Evolutionary conservation across 2,329 filamentous ascomycete genomes (phyloP), one percentile per base, ranked within the genome.

Genomic region (Myriosclerotinia curreyana): DNA sequence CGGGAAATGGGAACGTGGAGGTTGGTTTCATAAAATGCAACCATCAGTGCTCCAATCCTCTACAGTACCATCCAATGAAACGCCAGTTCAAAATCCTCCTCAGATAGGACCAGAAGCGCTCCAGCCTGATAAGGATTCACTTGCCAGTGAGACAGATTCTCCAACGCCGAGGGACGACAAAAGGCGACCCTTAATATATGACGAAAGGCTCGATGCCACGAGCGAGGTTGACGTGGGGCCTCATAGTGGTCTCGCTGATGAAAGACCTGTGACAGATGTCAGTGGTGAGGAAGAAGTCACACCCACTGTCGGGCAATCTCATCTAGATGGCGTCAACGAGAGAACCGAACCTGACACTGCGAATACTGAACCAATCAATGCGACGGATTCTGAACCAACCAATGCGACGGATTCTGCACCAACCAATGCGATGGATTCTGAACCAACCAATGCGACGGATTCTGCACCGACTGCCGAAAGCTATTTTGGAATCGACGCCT

Each of bases 1-100:
- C 2, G 91, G 92, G 0, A 75, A 86, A 53, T 96, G 92, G 92
- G 92, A 96, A 70, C 79, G 80, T n/a, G 92, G 92, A 5, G 92
- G 92, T 0, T 96, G 92, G 92, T 95, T 96, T 53, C 53, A 68
- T 67, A 46, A 72, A 75, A 51, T 76, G 28, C 61, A 63, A 34
- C 52, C 60, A 2, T 63, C 52, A 36, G 52, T 34, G 46, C 49
- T 63, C 5, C 60, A 63, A 48, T 55, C 60, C 9, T 63, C 42
- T 22, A 63, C 52, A 22, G 20, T 3, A n/a, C 60, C 52, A 28
- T 58, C 60, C 5, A 55, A 63, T 4, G 12, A 63, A 40, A 48
- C 60, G 17, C 60, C 60, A 7, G 60, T 63, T 20, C 44, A 38
- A 14, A 63, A 58, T 3, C 60, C 40, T 6, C 60, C 44, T 38